Evolutionary conservation across 495 filamentous ascomycete genomes (phyloP).

Genomic region (Penicillium diatomitis): DNA sequence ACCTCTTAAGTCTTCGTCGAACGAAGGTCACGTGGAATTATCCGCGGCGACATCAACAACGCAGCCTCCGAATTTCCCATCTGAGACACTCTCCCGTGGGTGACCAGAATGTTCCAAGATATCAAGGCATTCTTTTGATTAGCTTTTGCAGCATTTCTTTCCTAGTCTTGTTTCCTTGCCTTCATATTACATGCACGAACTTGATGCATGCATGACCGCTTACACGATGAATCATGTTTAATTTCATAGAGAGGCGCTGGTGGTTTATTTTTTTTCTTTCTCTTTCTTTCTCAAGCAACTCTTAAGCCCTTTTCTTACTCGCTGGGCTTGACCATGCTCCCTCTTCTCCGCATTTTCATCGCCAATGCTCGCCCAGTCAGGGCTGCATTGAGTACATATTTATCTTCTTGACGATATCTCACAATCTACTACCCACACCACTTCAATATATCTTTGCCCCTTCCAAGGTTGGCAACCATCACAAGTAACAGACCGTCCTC

Average conservation of each 20-base stretch:
- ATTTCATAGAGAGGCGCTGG: conserved; percentile 15
- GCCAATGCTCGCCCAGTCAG: too few relatives aligned
- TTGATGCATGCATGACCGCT: conserved; percentile 9
- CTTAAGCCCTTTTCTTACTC: background rate
- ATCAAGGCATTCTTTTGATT: too few relatives aligned
- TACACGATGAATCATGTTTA: conserved; percentile 12
- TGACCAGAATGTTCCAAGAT: background rate
- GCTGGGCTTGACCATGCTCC: background rate
- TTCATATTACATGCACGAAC: conserved; percentile 1
- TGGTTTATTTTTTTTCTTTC: conserved; percentile 1
- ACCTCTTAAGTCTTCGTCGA: conserved; percentile 16
- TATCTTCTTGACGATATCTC: background rate
- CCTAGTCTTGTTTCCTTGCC: background rate
- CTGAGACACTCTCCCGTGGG: background rate
- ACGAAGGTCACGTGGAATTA: background rate
- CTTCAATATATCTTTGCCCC: too few relatives aligned
- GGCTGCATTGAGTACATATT: background rate
- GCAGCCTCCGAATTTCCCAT: background rate
- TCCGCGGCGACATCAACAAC: background rate
- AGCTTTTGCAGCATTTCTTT: too few relatives aligned
- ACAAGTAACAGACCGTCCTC: too few relatives aligned
- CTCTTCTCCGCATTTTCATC: too few relatives aligned
- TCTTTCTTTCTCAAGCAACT: background rate
- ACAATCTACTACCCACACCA: too few relatives aligned
- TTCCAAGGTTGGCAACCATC: too few relatives aligned